Evolutionary conservation across 2,329 filamentous ascomycete species (phyloP).

Genomic region (Lasiodiplodia sp.): DNA sequence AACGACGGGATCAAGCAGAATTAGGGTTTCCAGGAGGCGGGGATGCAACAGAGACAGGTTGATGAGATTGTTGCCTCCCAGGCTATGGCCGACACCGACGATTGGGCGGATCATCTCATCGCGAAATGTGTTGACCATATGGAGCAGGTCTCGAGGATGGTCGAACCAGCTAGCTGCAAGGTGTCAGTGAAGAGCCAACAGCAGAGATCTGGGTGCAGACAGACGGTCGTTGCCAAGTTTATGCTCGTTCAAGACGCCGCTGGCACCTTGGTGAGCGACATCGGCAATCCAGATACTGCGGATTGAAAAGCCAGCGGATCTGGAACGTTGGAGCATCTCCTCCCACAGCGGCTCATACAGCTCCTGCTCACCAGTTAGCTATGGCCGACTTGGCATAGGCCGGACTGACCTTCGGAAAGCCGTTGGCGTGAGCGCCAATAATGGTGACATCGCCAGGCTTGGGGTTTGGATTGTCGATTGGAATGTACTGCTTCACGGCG

Average conservation of each 20-base stretch:
- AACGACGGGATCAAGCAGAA: conserved; percentile 88
- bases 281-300: conserved; percentile 90
- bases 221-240: conserved; percentile 83
- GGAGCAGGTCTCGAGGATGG: conserved; percentile 81
- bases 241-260: conserved; percentile 77
- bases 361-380: conserved; percentile 63
- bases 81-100: conserved; percentile 86
- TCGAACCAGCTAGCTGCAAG: conserved; percentile 80
- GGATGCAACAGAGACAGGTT: conserved; percentile 80
- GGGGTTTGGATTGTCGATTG: conserved; percentile 71
- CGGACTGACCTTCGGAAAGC: conserved; percentile 77
- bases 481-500: conserved; percentile 87
- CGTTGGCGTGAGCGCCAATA: conserved; percentile 88
- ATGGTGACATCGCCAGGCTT: conserved; percentile 82
- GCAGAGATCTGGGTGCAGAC: conserved; percentile 40
- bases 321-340: conserved; percentile 70
- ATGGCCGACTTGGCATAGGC: background rate
- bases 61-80: conserved; percentile 78
- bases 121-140: conserved; percentile 85
- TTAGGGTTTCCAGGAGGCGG: conserved; percentile 75
- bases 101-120: conserved; percentile 80
- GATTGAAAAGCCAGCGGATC: conserved; percentile 70
- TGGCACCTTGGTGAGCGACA: conserved; percentile 83
- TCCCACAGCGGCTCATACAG: conserved; percentile 93
- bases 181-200: background rate